Evolutionary conservation across 176 grass and related monocot species (phyloP), one percentile per base, ranked within the genome.

Genomic region (Phyllostachys edulis): DNA sequence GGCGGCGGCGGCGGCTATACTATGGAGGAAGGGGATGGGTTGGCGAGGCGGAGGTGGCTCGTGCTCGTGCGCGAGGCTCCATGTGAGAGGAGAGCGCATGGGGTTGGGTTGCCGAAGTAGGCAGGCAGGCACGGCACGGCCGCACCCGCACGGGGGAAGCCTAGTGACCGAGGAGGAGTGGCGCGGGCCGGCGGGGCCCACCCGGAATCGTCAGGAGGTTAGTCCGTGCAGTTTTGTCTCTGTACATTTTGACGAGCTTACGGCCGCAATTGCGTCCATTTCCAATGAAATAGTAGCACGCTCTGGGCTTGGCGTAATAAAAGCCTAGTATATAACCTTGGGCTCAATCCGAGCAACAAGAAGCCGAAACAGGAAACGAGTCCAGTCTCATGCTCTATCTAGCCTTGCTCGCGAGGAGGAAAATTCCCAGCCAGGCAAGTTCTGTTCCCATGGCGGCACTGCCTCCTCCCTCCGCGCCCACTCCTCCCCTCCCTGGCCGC

Each of bases 21-120:
- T 81, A 76, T 26, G 68, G 78, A 50, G 39, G 70, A 60, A 76
- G 71, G 15, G 50, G 15, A 50, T 54, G 61, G 44, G 59, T 51
- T 82, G 63, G 76, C 47, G 82, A 50, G 72, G 72, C 66, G 57
- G 83, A 69, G 82, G 52, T 26, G 67, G 57, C 59, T 78, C 78
- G 73, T 73, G 60, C 44, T 73, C 27, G 49, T 61, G 78, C 63
- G 49, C 50, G 82, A 39, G 37, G 63, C 84, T 87, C 93, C 94
- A 91, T 85, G 93, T 91, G 93, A 96, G 93, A 96, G 80, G 93
- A 89, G 93, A 96, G 80, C 84, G 86, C 85, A 86, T 90, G 85
- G 78, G 44, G 78, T 66, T 67, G 68, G 69, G 61, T 24, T 75
- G 70, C 49, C 78, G 49, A 86, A 90, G 84, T 78, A 86, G 65